phyloP scores from a whole-genome alignment of 805 yeast genomes.

The Starmerella kuoi region DNA sequence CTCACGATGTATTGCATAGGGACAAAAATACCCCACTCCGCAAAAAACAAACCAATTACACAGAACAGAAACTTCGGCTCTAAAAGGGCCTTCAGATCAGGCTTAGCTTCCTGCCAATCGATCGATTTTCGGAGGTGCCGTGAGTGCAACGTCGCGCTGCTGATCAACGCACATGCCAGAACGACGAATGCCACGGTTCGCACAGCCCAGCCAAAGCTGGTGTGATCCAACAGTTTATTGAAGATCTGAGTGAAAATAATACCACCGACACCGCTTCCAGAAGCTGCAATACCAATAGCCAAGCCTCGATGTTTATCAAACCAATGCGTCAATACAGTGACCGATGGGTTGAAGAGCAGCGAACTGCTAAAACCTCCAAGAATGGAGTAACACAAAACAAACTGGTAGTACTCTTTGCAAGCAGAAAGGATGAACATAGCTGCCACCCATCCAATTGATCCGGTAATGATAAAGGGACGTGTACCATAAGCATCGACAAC shows the following conservation, averaged over 20 bases:
- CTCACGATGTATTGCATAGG: slow-evolving; percentile 45
- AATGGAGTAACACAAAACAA: slow-evolving; percentile 43
- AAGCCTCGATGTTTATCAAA: slow-evolving; percentile 44
- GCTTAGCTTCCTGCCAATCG: slow-evolving; percentile 19
- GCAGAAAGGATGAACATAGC: slow-evolving; percentile 44
- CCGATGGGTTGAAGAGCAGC: slow-evolving; percentile 39
- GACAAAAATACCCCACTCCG: slow-evolving; percentile 43
- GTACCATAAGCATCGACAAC: slow-evolving; percentile 52
- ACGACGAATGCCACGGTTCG: slow-evolving; percentile 35
- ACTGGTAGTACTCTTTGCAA: slow-evolving; percentile 43
- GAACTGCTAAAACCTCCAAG: slow-evolving; percentile 38
- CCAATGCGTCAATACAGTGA: slow-evolving; percentile 52
- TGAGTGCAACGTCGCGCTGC: slow-evolving; percentile 31
- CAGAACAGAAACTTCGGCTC: slow-evolving; percentile 26
- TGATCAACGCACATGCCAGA: slow-evolving; percentile 21
- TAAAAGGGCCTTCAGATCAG: slow-evolving; percentile 26
- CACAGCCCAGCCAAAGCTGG: slow-evolving; percentile 54
- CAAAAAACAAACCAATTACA: slow-evolving; percentile 26
- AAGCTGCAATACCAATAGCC: slow-evolving; percentile 50
- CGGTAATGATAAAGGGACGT: slow-evolving; percentile 34
- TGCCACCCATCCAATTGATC: slow-evolving; percentile 35
- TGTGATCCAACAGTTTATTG: slow-evolving; percentile 33
- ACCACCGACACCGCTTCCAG: slow-evolving; percentile 61
- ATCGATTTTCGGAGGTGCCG: slow-evolving; percentile 24
- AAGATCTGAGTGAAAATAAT: slow-evolving; percentile 46